Evolutionary conservation across 441 rosid genomes (phyloP).

Genomic region (Populus hybrid): DNA sequence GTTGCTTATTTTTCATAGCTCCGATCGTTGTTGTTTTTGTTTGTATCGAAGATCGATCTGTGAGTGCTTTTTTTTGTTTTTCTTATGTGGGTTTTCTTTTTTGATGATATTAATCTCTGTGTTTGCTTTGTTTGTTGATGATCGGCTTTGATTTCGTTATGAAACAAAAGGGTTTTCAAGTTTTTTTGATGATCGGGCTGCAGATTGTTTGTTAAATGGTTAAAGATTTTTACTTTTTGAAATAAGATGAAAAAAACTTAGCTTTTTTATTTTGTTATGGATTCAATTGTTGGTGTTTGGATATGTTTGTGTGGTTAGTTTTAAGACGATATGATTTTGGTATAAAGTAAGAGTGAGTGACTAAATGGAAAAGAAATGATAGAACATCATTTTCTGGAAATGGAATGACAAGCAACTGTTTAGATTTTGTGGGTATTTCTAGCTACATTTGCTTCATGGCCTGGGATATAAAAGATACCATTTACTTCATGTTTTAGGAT

Average conservation of each 20-base stretch:
- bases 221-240: slow-evolving; percentile 11
- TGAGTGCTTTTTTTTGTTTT: slow-evolving; percentile 18
- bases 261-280: background rate
- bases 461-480: slow-evolving; percentile 2
- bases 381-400: slow-evolving; percentile 11
- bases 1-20: background rate
- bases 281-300: background rate
- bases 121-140: slow-evolving; percentile 19
- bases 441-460: slow-evolving; percentile 31
- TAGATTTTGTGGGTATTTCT: slow-evolving; percentile 11
- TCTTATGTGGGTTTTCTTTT: background rate
- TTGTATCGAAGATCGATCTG: slow-evolving; percentile 34
- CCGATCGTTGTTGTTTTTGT: slow-evolving; percentile 21
- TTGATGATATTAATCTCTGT: background rate
- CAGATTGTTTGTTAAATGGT: slow-evolving; percentile 12
- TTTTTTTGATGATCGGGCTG: slow-evolving; percentile 30
- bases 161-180: background rate
- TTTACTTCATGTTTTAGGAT: background rate
- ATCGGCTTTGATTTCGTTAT: slow-evolving; percentile 18
- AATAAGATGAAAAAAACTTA: slow-evolving; percentile 1
- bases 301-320: background rate
- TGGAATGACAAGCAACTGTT: slow-evolving; percentile 13
- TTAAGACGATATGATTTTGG: background rate
- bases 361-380: slow-evolving; percentile 2
- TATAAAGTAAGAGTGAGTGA: slow-evolving; percentile 5